Conservation (phyloP, 257 asterid species). For the Agastache rugosa region DNA sequence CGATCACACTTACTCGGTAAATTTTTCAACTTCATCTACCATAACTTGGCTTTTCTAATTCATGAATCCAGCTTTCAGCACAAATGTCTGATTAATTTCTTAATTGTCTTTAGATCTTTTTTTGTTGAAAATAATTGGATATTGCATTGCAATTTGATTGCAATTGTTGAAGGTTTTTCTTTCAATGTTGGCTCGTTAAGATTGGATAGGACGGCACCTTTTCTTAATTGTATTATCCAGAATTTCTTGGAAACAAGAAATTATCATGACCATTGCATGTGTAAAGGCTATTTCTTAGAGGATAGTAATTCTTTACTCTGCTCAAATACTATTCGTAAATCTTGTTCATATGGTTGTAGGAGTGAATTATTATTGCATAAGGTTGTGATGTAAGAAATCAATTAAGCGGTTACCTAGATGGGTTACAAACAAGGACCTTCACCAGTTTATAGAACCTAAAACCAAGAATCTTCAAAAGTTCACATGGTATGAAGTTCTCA, state of each 20-base stretch:
- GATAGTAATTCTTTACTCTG: neutral
- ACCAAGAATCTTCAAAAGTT: neutral
- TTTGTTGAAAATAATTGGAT: neutral
- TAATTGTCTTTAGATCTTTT: neutral
- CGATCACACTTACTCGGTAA: neutral
- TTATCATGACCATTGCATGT: neutral
- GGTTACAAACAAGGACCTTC: neutral
- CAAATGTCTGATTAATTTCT: neutral
- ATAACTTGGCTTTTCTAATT: neutral
- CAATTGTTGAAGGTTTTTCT: neutral
- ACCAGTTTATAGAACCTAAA: slow-evolving; percentile 16
- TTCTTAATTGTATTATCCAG: neutral
- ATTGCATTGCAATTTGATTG: slow-evolving; percentile 2
- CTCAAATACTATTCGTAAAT: neutral
- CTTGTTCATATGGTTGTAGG: neutral
- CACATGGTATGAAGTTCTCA: slow-evolving; percentile 11
- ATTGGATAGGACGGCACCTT: neutral
- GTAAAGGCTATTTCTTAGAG: neutral
- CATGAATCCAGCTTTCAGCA: slow-evolving; percentile 7
- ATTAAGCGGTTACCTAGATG: neutral
- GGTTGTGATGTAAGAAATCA: slow-evolving; percentile 10
- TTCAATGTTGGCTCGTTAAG: neutral
- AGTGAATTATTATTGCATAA: neutral
- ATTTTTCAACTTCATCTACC: neutral
- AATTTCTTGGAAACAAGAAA: neutral